Base-by-base conservation (phyloP, 2,329 filamentous ascomycete genomes). In the Thelonectria rubi region DNA sequence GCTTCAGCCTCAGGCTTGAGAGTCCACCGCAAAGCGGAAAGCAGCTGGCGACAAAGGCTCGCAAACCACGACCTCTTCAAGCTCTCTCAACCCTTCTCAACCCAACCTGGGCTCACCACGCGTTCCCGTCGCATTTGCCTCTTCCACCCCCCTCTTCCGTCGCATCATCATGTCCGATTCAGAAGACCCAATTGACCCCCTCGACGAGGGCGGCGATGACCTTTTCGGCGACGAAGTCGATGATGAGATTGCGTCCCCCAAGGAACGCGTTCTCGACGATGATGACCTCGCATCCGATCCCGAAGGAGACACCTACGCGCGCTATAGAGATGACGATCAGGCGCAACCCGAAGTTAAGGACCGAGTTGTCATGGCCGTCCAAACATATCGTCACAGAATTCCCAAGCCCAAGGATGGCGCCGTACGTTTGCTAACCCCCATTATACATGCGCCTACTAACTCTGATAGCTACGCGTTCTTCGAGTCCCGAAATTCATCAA, bases 401-500 rank as follows among this genome's bases (percentile, higher is more conserved):
- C 91, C 91, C 14, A 89, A 90, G 71, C 84, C 90, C 39, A 88
- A 85, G 65, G 89, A 93, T 72, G 88, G 88, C 72, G 86, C 87
- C 75, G 90, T 93, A 79, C 69, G 84, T 74, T 39, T 26, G 10
- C 24, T n/a, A 50, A 34, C 48, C 14, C 24, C 34, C 17, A 2
- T 5, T 32, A n/a, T 12, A 26, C 40, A 15, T 42, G 39, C 20
- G 42, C 62, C 65, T 26, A 65, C 32, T 15, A 11, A 20, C 14
- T 40, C 39, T 9, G 39, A 7, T 51, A 92, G 89, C 81, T 92
- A 50, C 89, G 90, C 75, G 82, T 90, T 5, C 77, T 93, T 69
- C 89, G 88, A 67, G 83, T 94, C 2, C 91, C 91, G 30, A 84
- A 85, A 20, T 94, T 94, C 77, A 79, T 94, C 69, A 86, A 86